Base-by-base conservation (phyloP, 2,329 filamentous ascomycete genomes). In the Biscogniauxia mediterranea region DNA sequence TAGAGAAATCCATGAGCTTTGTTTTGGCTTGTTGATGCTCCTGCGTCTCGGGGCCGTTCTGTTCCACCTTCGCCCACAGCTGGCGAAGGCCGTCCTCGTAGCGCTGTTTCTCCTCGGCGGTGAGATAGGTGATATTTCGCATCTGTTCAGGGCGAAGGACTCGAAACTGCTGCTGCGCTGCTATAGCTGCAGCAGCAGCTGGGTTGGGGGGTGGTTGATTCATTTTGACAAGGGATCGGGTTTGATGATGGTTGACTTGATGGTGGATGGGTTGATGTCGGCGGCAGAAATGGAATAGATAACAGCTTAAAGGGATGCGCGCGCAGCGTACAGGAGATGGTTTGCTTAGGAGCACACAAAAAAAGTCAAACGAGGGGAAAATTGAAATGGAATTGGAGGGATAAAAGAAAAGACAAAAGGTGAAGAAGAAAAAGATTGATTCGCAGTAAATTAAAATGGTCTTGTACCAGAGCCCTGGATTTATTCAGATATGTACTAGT, bases 1-100 rank as follows among this genome's bases (percentile, higher is more conserved):
- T 79, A 0, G 85, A 85, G 69, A 89, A 89, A 8, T 88, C 85
- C 6, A 76, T 72, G 21, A 89, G 83, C 74, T 87, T 88, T 50
- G 80, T 79, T 64, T 80, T 81, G 0, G 86, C 85, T 0, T 77
- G 75, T 23, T 78, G 72, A 53, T 87, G 80, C 21, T 82, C 79
- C 0, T 69, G 67, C 3, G 83, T 83, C 1, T 78, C 76, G 0
- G 80, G 72, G 0, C 77, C 74, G 20, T 77, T 80, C 61, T 83
- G 80, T 53, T 83, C 80, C 50, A 83, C 78, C 21, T 75, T 78
- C 1, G 64, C 57, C 81, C 84, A 89, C 0, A 89, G 74, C 1
- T 75, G 69, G 9, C 78, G 76, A 0, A 89, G 75, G 1, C 86
- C 86, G 1, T 77, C 73, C 66, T 88, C 84, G 66, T 88, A 89